phyloP scores from a whole-genome alignment of 768 basidiomycete species.

The Leccinum variicolor region DNA sequence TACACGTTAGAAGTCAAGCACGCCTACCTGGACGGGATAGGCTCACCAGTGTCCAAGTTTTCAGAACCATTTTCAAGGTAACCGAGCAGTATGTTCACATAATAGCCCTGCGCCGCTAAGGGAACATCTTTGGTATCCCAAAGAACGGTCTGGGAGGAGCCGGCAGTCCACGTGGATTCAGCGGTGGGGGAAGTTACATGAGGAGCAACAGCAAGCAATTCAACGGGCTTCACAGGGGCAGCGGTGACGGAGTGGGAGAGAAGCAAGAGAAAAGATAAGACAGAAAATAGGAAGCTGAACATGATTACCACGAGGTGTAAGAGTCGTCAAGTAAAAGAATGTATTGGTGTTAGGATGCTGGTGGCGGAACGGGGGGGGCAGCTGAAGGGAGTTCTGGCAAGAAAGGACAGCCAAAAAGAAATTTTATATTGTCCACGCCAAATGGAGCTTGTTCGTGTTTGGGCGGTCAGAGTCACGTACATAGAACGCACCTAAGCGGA shows the following conservation, averaged over 20 bases:
- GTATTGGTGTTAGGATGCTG: constrained; percentile 12
- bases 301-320: constrained; percentile 9
- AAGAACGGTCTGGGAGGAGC: constrained; percentile 36
- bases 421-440: constrained; percentile 16
- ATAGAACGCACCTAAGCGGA: background rate
- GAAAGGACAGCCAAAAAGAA: background rate
- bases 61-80: constrained; percentile 26
- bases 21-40: too few relatives aligned
- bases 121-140: constrained; percentile 44
- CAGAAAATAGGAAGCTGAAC: constrained; percentile 19
- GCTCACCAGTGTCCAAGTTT: constrained; percentile 47
- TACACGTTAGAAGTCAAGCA: constrained; percentile 5
- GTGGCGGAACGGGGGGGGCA: background rate
- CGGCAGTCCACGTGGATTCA: constrained; percentile 35
- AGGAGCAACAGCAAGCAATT: constrained; percentile 40
- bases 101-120: constrained; percentile 28
- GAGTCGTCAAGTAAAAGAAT: constrained; percentile 18
- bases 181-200: constrained; percentile 38
- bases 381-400: background rate
- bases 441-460: constrained; percentile 23
- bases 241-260: constrained; percentile 26
- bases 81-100: constrained; percentile 47
- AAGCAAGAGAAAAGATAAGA: constrained; percentile 32
- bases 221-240: constrained; percentile 26
- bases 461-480: background rate